Evolutionary conservation across 208 protist genomes (phyloP).

Genomic region (Strigomonas culicis): DNA sequence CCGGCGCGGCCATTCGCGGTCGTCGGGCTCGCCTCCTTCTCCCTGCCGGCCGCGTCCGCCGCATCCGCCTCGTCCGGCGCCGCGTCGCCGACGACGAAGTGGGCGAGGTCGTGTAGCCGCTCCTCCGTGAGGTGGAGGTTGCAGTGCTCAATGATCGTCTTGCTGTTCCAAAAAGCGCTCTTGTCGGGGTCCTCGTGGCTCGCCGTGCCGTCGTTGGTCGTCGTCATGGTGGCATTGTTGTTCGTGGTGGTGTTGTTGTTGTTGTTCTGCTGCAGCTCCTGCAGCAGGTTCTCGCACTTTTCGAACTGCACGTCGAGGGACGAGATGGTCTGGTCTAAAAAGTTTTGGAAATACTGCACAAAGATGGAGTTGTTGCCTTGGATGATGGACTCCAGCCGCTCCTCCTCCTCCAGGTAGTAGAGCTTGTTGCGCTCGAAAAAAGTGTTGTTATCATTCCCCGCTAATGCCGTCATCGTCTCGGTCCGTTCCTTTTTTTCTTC

Average conservation of each 20-base stretch:
- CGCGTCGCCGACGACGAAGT: too few species aligned
- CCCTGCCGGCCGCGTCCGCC: too few species aligned
- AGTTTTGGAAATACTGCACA: constrained; percentile 60
- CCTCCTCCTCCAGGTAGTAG: constrained; percentile 81
- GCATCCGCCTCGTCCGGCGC: too few species aligned
- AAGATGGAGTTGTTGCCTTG: constrained; percentile 45
- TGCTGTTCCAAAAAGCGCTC: neutral
- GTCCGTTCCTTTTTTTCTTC: neutral
- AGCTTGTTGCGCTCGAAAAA: constrained; percentile 85
- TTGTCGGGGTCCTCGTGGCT: constrained; percentile 6
- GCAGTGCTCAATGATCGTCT: constrained; percentile 70
- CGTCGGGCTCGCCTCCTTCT: too few species aligned
- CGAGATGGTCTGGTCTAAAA: constrained; percentile 77
- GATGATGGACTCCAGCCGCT: constrained; percentile 63
- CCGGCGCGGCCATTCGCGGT: too few species aligned
- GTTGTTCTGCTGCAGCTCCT: constrained; percentile 72
- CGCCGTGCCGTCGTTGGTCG: too few species aligned
- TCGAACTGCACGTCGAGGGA: constrained; percentile 83
- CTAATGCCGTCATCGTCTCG: neutral
- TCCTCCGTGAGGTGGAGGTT: constrained; percentile 81
- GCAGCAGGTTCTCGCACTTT: constrained; percentile 76
- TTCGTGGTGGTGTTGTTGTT: neutral
- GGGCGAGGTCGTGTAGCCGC: constrained; percentile 32
- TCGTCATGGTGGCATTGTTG: constrained; percentile 33
- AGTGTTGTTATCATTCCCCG: constrained; percentile 22